These are phyloP conservation scores for Hypoxylon fragiforme DNA, from an alignment of 495 filamentous ascomycete genomes.

Conservation along the genomic window DNA sequence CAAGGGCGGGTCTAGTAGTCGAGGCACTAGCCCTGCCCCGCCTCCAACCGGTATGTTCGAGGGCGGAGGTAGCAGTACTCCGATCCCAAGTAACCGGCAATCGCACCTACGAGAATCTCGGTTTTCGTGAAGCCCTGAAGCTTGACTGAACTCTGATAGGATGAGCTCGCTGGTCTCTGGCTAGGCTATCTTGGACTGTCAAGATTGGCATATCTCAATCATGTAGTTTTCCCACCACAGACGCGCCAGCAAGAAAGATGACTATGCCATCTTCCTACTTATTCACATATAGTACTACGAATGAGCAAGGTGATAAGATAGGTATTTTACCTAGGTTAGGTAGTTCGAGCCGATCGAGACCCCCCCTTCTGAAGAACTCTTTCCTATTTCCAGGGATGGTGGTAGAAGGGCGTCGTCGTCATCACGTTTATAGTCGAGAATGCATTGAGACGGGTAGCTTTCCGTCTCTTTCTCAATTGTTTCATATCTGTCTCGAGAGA, in stretches of 20 bases:
- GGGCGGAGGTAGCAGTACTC: constrained; percentile 11
- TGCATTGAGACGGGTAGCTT: constrained; percentile 4
- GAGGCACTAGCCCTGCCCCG: constrained; percentile 50
- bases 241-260: not conserved
- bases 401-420: not conserved
- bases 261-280: not conserved
- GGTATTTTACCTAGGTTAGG: too few species aligned
- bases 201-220: too few species aligned
- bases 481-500: too few species aligned
- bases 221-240: too few species aligned
- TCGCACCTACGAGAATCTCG: constrained; percentile 43
- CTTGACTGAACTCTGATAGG: not conserved
- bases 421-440: too few species aligned
- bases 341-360: too few species aligned
- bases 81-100: constrained; percentile 32
- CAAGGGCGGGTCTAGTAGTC: constrained; percentile 42
- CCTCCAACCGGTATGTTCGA: constrained; percentile 33
- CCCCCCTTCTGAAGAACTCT: too few species aligned
- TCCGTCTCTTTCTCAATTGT: not conserved
- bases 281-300: not conserved
- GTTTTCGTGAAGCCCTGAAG: constrained; percentile 3
- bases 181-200: too few species aligned
- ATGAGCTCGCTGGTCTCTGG: too few species aligned
- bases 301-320: too few species aligned
- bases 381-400: not conserved